These are phyloP conservation scores for Manihot esculenta DNA, from an alignment of 441 rosid species.

Conservation along the genomic window DNA sequence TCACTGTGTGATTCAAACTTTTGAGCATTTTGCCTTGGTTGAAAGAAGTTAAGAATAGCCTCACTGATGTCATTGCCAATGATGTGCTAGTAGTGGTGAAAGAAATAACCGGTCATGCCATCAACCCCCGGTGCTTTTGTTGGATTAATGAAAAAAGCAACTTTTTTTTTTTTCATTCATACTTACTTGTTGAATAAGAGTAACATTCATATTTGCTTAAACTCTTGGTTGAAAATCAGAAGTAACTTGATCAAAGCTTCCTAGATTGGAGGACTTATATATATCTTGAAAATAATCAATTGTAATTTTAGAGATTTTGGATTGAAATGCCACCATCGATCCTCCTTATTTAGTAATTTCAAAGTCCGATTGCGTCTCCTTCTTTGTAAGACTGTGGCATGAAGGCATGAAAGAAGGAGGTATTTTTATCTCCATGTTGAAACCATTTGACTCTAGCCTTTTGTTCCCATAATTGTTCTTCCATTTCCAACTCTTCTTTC, in stretches of 20 bases:
- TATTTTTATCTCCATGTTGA: too few species aligned
- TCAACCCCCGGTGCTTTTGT: background rate
- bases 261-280: background rate
- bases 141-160: background rate
- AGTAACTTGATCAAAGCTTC: background rate
- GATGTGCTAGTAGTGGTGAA: background rate
- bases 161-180: background rate
- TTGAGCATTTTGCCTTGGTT: background rate
- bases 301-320: too few species aligned
- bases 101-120: background rate
- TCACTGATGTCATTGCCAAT: background rate
- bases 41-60: background rate
- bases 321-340: background rate
- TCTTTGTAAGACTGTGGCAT: too few species aligned
- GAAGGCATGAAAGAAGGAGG: too few species aligned
- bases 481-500: too few species aligned
- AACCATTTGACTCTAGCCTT: too few species aligned
- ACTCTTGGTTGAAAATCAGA: background rate
- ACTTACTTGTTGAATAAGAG: too few species aligned
- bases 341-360: too few species aligned
- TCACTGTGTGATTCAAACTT: background rate
- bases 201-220: background rate
- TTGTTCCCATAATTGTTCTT: too few species aligned
- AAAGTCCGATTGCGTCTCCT: too few species aligned
- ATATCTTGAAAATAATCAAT: background rate